Evolutionary conservation across 148 eudicot species (phyloP).

Genomic region (Linanthus parryae): DNA sequence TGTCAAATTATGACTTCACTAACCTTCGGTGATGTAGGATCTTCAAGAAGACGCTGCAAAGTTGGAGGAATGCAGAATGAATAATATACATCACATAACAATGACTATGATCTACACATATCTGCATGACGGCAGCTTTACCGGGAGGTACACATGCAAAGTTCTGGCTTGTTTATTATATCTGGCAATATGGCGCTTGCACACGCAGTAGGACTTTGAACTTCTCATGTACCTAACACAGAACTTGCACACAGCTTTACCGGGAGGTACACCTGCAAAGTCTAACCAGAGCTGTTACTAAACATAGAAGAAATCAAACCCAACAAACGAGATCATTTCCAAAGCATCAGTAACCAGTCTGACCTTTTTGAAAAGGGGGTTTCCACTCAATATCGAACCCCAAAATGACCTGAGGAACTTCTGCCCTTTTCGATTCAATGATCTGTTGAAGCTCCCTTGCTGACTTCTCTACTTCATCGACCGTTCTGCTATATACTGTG

Average conservation of each 20-base stretch:
- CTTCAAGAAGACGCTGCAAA: constrained; percentile 66
- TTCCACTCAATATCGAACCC: constrained; percentile 89
- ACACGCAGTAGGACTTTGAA: no score
- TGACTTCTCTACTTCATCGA: constrained; percentile 63
- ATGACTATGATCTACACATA: constrained; percentile 56
- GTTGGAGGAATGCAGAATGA: constrained; percentile 68
- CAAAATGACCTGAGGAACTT: constrained; percentile 34
- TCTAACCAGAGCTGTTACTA: background rate
- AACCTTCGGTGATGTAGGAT: constrained; percentile 60
- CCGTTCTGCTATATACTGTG: constrained; percentile 52
- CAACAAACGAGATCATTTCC: background rate
- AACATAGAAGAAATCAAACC: background rate
- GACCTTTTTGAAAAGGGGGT: constrained; percentile 67
- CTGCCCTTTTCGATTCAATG: constrained; percentile 40
- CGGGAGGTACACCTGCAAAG: constrained; percentile 70
- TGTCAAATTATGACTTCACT: constrained; percentile 2
- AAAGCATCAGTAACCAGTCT: constrained; percentile 2
- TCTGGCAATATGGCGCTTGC: no score
- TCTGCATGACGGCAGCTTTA: constrained; percentile 87
- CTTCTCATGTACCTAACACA: no score
- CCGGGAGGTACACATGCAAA: no score
- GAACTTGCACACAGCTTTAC: no score
- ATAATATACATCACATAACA: constrained; percentile 75
- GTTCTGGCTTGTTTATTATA: no score
- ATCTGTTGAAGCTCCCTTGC: constrained; percentile 47